Evolutionary conservation across 345 rosid species (phyloP), one percentile per base, ranked within the genome.

Genomic region (Ceriops decandra): DNA sequence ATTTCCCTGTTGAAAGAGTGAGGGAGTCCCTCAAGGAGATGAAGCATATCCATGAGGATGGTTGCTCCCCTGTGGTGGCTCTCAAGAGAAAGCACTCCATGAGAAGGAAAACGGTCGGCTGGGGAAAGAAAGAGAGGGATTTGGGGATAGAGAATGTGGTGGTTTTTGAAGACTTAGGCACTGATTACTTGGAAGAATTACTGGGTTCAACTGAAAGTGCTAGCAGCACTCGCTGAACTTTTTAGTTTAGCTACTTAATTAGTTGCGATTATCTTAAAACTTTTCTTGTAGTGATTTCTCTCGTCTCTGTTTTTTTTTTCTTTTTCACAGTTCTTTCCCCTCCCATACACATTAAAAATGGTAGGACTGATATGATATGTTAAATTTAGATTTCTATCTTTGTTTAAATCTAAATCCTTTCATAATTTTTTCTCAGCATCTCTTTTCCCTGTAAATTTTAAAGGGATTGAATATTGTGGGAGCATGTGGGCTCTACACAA

Each of bases 41-140:
- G 72, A 80, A 76, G 77, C 84, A 68, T 33, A 69, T 70, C 61
- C 30, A 28, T 7, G 93, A 85, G 31, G 95, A 86, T 5, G 71
- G 74, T 2, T 83, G 89, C 71, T 93, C 98, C 6, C 98, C 97
- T 5, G 97, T 93, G 26, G 83, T 89, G 26, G 98, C 97, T 32
- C 82, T 93, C 17, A 93, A 93, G 81, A 86, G 91, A 52, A 89
- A 79, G 69, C 96, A 93, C 58, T 86, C 93, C 4, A 78, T 89
- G 91, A 85, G 81, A 73, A 75, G 89, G 66, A 90, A 85, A 79
- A 72, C 72, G 80, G 67, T 57, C 20, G 70, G 71, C 67, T 82
- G 76, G 67, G 72, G 62, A 71, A 85, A 74, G 59, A 82, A 69
- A 70, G 85, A 82, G 13, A 78, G 78, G 9, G 74, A 84, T 3